Evolutionary conservation across 225 moss, liverwort and hornwort species (phyloP), one percentile per base, ranked within the genome.

Genomic region (Rhytidiadelphus loreus): DNA sequence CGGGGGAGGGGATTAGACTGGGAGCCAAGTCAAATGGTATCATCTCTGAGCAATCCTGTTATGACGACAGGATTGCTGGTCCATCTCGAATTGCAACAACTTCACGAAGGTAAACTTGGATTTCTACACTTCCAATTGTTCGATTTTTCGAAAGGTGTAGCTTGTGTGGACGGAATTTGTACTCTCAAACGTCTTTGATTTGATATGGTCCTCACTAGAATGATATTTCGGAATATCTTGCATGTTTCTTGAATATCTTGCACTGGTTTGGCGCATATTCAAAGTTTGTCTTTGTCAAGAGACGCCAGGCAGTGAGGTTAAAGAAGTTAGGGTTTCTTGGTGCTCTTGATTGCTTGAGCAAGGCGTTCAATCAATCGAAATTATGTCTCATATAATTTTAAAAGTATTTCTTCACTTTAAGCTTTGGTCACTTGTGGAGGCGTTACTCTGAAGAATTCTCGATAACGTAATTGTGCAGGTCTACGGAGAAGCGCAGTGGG

Each of bases 91-190:
- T 83, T 75, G 86, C 65, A 19, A 69, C 50, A 55, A 33, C 76
- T 60, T 80, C 90, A 39, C 81, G 80, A 80, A 90, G 92, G 92
- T 92, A 73, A n/a, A 46, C 43, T 59, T 73, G 32, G 24, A 48
- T 74, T 53, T 82, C 63, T 48, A 19, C 74, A 46, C 25, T 39
- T n/a, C 7, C 64, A 43, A 32, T 48, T 86, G 16, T 53, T 83
- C 53, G 48, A 28, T 48, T 48, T 37, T 25, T 23, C 81, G 33
- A 33, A 46, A 44, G 22, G 33, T 81, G 32, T 16, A 15, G 44
- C 32, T 44, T 33, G 22, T 61, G 61, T 46, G 10, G 44, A 81
- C 4, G 46, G 44, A 61, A 81, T 30, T 32, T 64, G 24, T 63
- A 16, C 48, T 24, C 24, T 63, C 46, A 50, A 48, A 50, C 46